Evolutionary conservation across 2,329 filamentous ascomycete genomes (phyloP), one percentile per base, ranked within the genome.

Genomic region (Acrocalymma vagum): DNA sequence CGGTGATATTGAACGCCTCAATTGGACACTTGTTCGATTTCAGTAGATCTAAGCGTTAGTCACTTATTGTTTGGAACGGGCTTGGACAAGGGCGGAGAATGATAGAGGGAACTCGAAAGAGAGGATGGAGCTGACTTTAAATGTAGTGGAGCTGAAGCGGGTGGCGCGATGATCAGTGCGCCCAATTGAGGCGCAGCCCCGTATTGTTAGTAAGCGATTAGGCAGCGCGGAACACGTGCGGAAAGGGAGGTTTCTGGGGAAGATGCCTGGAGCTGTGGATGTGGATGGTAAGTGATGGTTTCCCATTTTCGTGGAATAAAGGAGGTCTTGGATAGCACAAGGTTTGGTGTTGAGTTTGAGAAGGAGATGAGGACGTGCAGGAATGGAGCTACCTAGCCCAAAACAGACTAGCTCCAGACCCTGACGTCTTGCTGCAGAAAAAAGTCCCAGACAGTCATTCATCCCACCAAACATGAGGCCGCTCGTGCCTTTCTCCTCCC

Each of bases 361-460:
- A n/a, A n/a, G n/a, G n/a, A n/a, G n/a, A n/a, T n/a, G n/a, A n/a
- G n/a, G n/a, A n/a, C n/a, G n/a, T n/a, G n/a, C n/a, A n/a, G n/a
- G n/a, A n/a, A n/a, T n/a, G n/a, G n/a, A n/a, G n/a, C n/a, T n/a
- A n/a, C n/a, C n/a, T n/a, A n/a, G n/a, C n/a, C n/a, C n/a, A n/a
- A n/a, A n/a, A n/a, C n/a, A n/a, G n/a, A n/a, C n/a, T n/a, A n/a
- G n/a, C n/a, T n/a, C 30, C 45, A 36, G 55, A 59, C 59, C 46
- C 49, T 63, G 55, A 58, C 54, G 51, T 56, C 51, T 52, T 50
- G 50, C 28, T 37, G 44, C 46, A 45, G 54, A 53, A 65, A 63
- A 63, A 63, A 38, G 46, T 44, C 50, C 29, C 48, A 51, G 42
- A 14, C n/a, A 51, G 39, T 55, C 52, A 48, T 40, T 28, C 13